Evolutionary conservation across 352 stramenopile species (phyloP), one percentile per base, ranked within the genome.

Genomic region (Poterioochromonas sp.): DNA sequence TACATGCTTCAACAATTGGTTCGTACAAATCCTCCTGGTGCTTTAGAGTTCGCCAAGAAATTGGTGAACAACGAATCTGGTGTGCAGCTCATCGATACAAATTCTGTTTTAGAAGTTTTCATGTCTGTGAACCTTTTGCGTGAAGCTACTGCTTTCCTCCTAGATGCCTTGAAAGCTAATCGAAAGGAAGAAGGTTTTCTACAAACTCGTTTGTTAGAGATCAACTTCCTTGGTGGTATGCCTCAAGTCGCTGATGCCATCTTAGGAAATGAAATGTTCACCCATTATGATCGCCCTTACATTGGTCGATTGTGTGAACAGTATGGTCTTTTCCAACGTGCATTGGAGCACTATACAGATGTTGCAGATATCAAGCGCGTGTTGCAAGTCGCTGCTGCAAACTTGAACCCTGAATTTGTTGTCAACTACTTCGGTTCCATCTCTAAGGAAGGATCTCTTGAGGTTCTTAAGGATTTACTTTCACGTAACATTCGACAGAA

Each of bases 191-290:
- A 99, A 83, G 95, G 92, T 8, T 97, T 97, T 84, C 86, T 99
- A 68, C 96, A 99, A 88, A 99, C 96, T 0, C 97, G 97, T 82
- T 83, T 99, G 63, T 85, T 99, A 43, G 96, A 99, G 83, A 99
- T 99, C 87, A 99, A 99, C 87, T 87, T 99, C 44, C 89, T 98
- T n/a, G 95, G 95, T 68, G 96, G 96, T 43, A 97, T 94, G 40
- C 95, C 96, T 35, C 74, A 81, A 39, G 95, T 99, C 43, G 96
- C 95, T 15, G 96, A 99, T 85, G 95, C 96, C 29, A 99, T 99
- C 83, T 88, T 99, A 82, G 86, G 91, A 68, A 98, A 97, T 81
- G 97, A 97, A 84, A 99, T 98, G 87, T 96, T 99, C 82, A 94
- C 91, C 20, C 94, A 99, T 86, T 99, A 99, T 83, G 96, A 99